These are phyloP conservation scores for Oryza punctata DNA, from an alignment of 176 grass and related monocot species.

Conservation along the genomic window DNA sequence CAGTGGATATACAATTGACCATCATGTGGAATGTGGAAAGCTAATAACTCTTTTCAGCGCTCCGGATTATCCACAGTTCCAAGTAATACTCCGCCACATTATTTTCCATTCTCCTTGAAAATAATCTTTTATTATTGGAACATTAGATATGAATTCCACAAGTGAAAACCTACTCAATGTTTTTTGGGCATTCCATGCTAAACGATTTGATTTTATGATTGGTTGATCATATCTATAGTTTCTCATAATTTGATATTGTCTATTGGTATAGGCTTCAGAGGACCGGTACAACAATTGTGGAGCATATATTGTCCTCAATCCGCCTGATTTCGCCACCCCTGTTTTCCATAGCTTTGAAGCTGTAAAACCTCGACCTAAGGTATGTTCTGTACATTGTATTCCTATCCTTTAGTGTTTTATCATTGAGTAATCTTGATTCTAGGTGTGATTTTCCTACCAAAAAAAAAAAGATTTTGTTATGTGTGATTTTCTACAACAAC, in stretches of 20 bases:
- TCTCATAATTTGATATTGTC: background rate
- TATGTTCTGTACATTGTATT: conserved; percentile 31
- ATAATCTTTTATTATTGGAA: background rate
- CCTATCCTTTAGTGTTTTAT: background rate
- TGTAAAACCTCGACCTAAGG: conserved; percentile 79
- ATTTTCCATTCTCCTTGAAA: background rate
- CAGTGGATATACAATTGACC: conserved; percentile 94
- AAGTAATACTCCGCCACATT: conserved; percentile 50
- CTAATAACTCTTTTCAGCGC: conserved; percentile 95
- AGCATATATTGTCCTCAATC: conserved; percentile 84
- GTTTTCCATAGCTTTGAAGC: conserved; percentile 91
- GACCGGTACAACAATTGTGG: conserved; percentile 79
- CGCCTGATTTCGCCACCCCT: conserved; percentile 83
- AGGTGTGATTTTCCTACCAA: background rate
- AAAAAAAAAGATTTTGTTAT: background rate
- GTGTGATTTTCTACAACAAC: background rate
- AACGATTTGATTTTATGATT: conserved; percentile 1
- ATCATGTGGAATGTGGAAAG: conserved; percentile 81
- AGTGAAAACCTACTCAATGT: background rate
- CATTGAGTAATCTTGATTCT: background rate
- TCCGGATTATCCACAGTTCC: conserved; percentile 97
- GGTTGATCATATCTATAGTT: background rate
- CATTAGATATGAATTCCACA: background rate
- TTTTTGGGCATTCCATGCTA: background rate
- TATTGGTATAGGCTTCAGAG: conserved; percentile 61